Evolutionary conservation across 2,329 filamentous ascomycete species (phyloP).

Genomic region (Fusarium ramigenum): DNA sequence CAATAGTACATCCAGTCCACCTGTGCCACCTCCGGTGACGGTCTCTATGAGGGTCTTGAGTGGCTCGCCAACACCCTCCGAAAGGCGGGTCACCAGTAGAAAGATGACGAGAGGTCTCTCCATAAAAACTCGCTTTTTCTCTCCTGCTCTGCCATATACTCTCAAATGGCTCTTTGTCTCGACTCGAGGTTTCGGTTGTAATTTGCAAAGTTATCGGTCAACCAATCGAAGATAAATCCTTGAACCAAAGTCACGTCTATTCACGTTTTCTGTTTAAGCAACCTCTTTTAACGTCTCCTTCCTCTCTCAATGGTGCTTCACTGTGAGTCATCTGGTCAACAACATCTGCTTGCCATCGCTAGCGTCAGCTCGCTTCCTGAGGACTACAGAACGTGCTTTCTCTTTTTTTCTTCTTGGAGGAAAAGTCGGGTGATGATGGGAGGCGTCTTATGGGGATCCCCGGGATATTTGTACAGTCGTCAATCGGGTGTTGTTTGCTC

Average conservation of each 20-base stretch:
- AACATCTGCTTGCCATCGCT: conserved; percentile 34
- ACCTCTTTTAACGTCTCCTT: conserved; percentile 37
- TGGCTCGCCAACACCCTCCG: conserved; percentile 86
- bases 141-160: conserved; percentile 54
- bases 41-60: conserved; percentile 99
- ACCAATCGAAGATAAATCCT: conserved; percentile 64
- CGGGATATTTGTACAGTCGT: conserved; percentile 45
- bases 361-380: conserved; percentile 37
- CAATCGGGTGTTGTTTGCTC: conserved; percentile 42
- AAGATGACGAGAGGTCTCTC: conserved; percentile 47
- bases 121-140: conserved; percentile 48
- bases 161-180: conserved; percentile 52
- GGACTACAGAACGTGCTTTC: conserved; percentile 42
- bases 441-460: conserved; percentile 45
- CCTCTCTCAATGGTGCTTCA: conserved; percentile 43
- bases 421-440: conserved; percentile 45
- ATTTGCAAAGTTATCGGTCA: conserved; percentile 64
- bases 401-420: conserved; percentile 44
- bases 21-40: conserved; percentile 97
- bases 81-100: conserved; percentile 75
- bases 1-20: conserved; percentile 97
- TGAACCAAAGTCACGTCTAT: conserved; percentile 48
- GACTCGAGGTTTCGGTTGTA: conserved; percentile 65
- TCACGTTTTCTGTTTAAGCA: conserved; percentile 41
- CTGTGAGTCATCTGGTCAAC: conserved; percentile 44